phyloP scores from a whole-genome alignment of 352 stramenopile species.

The Globisporangium apiculatum region DNA sequence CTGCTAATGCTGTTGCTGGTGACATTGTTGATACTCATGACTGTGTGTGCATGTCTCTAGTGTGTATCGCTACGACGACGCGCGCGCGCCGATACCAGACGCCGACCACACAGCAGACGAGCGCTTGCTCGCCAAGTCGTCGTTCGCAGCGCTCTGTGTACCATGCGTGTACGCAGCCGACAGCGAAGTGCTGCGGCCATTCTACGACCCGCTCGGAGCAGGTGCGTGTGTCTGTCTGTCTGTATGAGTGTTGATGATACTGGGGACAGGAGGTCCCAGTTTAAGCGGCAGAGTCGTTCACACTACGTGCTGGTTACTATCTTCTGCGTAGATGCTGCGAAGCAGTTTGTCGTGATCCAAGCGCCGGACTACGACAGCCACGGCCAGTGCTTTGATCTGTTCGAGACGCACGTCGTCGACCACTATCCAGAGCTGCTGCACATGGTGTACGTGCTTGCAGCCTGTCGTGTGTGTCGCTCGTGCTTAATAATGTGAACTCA shows the following conservation, averaged over 20 bases:
- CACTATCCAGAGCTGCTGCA: slow-evolving; percentile 1
- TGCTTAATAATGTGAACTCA: no score
- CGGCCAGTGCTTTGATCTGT: slow-evolving; percentile 5
- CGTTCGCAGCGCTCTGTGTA: slow-evolving; percentile 7
- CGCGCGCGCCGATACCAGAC: slow-evolving; percentile 1
- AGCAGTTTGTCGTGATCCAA: slow-evolving; percentile 26
- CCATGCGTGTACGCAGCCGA: slow-evolving; percentile 2
- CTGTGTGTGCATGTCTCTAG: not conserved
- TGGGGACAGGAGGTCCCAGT: not conserved
- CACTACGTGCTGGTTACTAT: not conserved
- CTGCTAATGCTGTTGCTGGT: not conserved
- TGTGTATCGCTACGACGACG: slow-evolving; percentile 7
- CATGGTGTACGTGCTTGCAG: not conserved
- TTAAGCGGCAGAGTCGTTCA: not conserved
- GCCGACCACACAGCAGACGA: slow-evolving; percentile 1
- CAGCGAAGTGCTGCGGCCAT: slow-evolving; percentile 4
- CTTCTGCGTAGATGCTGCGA: slow-evolving; percentile 20
- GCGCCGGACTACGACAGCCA: slow-evolving; percentile 19
- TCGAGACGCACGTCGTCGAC: slow-evolving; percentile 16
- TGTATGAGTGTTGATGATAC: not conserved
- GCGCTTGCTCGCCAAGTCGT: slow-evolving; percentile 2
- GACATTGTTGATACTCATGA: not conserved
- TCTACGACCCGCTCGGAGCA: slow-evolving; percentile 9
- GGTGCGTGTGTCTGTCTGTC: slow-evolving; percentile 7
- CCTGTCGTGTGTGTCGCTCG: not conserved